Evolutionary conservation across 257 asterid genomes (phyloP), one percentile per base, ranked within the genome.

Genomic region (Echium plantagineum): DNA sequence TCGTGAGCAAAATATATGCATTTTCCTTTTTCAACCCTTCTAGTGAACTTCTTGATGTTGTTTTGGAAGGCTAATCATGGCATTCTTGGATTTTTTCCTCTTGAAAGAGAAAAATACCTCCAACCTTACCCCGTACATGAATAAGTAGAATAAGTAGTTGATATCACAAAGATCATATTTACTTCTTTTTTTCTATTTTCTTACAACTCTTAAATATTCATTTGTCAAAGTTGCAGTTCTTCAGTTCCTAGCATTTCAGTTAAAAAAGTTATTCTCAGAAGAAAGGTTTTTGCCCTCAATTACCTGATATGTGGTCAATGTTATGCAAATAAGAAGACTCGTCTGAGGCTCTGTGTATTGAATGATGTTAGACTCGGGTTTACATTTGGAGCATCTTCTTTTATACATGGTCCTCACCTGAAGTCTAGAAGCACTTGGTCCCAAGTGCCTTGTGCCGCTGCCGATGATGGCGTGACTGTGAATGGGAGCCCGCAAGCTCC

Each of bases 381-480:
- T 58, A 66, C 70, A 65, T 69, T 52, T 74, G 69, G 74, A 64
- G 69, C 75, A 35, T 67, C 71, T 69, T 57, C 66, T 51, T 59
- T 68, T 66, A 76, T 69, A 72, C 84, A 72, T 46, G 63, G 77
- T 61, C 56, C 73, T 55, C 69, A 61, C 67, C 68, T 31, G 52
- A 79, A 77, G 68, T 72, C 80, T 52, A 86, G 81, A 69, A 80
- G 78, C 76, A 64, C 63, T 67, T 69, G 69, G 48, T 68, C 62
- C 72, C 74, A 74, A 52, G 69, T 67, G 66, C 88, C 94, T 66
- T 72, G 55, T 70, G 90, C 96, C 71, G 84, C 98, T 68, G 81
- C 89, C 49, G 96, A 91, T 62, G 98, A 91, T 66, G 90, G 95
- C 52, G 87, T 85, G 73, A 74, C 90, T 9, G 81, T 91, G 52